These are phyloP conservation scores for Guadua angustifolia DNA, from an alignment of 176 grass and related monocot species.

Conservation along the genomic window DNA sequence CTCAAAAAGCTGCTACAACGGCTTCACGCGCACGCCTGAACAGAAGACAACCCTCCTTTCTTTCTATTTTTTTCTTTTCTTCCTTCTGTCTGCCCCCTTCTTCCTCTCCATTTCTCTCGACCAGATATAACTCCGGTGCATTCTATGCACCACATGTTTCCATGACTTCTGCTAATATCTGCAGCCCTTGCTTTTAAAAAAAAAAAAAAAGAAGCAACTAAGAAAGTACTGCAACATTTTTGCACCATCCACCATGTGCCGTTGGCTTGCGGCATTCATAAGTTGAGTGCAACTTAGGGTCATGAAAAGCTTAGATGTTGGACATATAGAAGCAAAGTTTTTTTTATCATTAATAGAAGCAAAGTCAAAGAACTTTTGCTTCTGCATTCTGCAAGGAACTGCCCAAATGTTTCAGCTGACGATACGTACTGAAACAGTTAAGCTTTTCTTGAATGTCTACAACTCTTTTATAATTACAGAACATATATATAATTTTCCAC, in stretches of 20 bases:
- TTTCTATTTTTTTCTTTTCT: no score
- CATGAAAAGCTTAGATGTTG: neutral
- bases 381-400: constrained; percentile 1
- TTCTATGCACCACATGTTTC: no score
- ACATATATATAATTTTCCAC: neutral
- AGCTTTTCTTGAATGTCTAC: neutral
- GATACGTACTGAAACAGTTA: neutral
- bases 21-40: no score
- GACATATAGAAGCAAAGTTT: neutral
- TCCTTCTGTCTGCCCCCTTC: no score
- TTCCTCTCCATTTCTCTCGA: no score
- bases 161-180: no score
- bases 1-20: no score
- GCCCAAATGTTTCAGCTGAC: neutral
- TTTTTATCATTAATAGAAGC: neutral
- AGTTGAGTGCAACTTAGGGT: neutral
- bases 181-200: no score
- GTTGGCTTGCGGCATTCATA: neutral
- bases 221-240: neutral
- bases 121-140: no score
- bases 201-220: neutral
- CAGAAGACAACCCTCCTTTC: no score
- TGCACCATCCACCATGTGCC: constrained; percentile 22
- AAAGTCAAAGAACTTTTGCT: neutral
- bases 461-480: neutral